Evolutionary conservation across 2,329 filamentous ascomycete genomes (phyloP).

Genomic region (Thermoascus crustaceus): DNA sequence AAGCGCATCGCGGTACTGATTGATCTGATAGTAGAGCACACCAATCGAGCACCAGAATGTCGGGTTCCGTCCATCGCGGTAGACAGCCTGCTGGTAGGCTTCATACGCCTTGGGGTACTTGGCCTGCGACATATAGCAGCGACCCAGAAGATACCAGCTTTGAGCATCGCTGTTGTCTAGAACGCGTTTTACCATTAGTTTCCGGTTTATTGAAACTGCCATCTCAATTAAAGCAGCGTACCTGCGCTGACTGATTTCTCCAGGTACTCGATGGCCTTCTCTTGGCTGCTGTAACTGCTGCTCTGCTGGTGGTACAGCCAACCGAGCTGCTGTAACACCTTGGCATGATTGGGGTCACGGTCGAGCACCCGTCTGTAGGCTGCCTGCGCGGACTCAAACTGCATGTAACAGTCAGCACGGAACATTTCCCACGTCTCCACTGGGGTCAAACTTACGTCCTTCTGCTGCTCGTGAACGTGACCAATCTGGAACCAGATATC

Average conservation of each 20-base stretch:
- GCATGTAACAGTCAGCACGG: conserved; percentile 23
- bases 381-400: conserved; percentile 89
- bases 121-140: conserved; percentile 98
- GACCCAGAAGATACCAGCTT: conserved; percentile 95
- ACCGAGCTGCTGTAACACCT: conserved; percentile 93
- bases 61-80: conserved; percentile 92
- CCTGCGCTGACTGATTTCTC: conserved; percentile 93
- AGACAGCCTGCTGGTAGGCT: conserved; percentile 96
- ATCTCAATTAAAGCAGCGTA: conserved; percentile 39
- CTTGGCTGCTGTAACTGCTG: conserved; percentile 81
- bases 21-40: conserved; percentile 98
- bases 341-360: conserved; percentile 90
- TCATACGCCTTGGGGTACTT: conserved; percentile 99
- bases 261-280: conserved; percentile 91
- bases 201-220: neutral
- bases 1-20: conserved; percentile 94
- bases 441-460: conserved; percentile 64
- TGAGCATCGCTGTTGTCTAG: conserved; percentile 89
- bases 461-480: conserved; percentile 97
- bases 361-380: conserved; percentile 92
- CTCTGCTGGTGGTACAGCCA: conserved; percentile 98
- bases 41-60: conserved; percentile 99
- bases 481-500: conserved; percentile 99
- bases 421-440: neutral
- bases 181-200: conserved; percentile 4